Evolutionary conservation across 1,284 basidiomycete genomes (phyloP), one percentile per base, ranked within the genome.

Genomic region (Entoloma clypeatum): DNA sequence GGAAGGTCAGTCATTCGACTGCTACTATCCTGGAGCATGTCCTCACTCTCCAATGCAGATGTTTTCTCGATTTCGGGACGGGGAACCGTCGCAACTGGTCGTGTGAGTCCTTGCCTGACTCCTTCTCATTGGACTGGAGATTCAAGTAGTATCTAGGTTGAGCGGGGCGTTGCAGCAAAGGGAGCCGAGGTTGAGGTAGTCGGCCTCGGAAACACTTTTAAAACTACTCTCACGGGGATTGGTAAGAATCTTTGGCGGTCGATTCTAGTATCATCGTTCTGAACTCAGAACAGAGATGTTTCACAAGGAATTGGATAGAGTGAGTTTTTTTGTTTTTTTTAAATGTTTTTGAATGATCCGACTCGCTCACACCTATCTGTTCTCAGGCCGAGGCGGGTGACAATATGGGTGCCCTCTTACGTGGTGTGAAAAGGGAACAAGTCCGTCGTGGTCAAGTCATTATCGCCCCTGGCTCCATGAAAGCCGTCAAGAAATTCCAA

Each of bases 11-110:
- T 11, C 4, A 29, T 7, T 3, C 10, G 18, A 14, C 18, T 25
- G 14, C 4, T 37, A 5, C n/a, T 23, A 8, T 36, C 27, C 16
- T 25, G 8, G 22, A 28, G 19, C 22, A 11, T 25, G 39, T 26
- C 25, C 23, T 44, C 22, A 51, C 26, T n/a, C 30, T 42, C 37
- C 17, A 39, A 21, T n/a, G 3, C 42, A 82, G 95, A 97, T 58
- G 90, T 94, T 49, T 98, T 97, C 74, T 97, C 94, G 18, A 99
- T 99, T 59, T 88, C 94, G 55, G 96, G 96, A 46, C 90, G 96
- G 74, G 96, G 96, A 57, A 99, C 96, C 48, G 96, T 99, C 52
- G 92, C 88, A 38, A 97, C 94, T 52, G 96, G 96, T 51, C 90
- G 85, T 52, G 86, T 85, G 59, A 50, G 77, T 64, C 19, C 41